Evolutionary conservation across 2,329 filamentous ascomycete species (phyloP).

Genomic region (Tetracladium maxilliforme): DNA sequence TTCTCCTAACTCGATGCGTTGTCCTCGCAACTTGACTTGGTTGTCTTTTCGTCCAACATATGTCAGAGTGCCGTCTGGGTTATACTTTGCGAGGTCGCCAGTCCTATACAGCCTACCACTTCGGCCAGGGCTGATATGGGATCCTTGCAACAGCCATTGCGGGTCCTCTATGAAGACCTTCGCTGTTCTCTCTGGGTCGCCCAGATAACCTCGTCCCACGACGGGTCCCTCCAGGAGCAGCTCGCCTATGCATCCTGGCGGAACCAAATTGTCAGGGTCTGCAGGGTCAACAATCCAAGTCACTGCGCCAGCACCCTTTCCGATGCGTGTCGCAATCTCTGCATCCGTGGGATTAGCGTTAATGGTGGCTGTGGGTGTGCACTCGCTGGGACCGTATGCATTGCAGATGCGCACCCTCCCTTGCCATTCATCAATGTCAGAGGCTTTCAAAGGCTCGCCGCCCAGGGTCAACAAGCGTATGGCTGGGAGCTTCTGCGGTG

Average conservation of each 20-base stretch:
- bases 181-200: slow-evolving; percentile 17
- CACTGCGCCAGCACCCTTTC: slow-evolving; percentile 2
- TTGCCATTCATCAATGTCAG: too few relatives aligned
- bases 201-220: slow-evolving; percentile 22
- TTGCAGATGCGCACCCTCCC: too few relatives aligned
- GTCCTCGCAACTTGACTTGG: slow-evolving; percentile 33
- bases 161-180: slow-evolving; percentile 16
- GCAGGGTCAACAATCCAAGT: slow-evolving; percentile 23
- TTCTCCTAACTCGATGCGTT: slow-evolving; percentile 26
- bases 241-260: slow-evolving; percentile 19
- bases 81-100: slow-evolving; percentile 15
- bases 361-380: too few relatives aligned
- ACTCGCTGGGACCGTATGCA: too few relatives aligned
- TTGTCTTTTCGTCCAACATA: slow-evolving; percentile 27
- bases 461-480: too few relatives aligned
- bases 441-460: too few relatives aligned
- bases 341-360: too few relatives aligned
- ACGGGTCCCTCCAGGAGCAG: slow-evolving; percentile 20
- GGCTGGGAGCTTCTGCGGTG: too few relatives aligned
- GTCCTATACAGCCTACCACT: slow-evolving; percentile 24
- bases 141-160: slow-evolving; percentile 9
- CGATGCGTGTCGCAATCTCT: slow-evolving; percentile 2
- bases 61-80: slow-evolving; percentile 11
- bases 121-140: not conserved
- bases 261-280: slow-evolving; percentile 17